Evolutionary conservation across 2,329 filamentous ascomycete genomes (phyloP), one percentile per base, ranked within the genome.

Genomic region (Coniella vitis): DNA sequence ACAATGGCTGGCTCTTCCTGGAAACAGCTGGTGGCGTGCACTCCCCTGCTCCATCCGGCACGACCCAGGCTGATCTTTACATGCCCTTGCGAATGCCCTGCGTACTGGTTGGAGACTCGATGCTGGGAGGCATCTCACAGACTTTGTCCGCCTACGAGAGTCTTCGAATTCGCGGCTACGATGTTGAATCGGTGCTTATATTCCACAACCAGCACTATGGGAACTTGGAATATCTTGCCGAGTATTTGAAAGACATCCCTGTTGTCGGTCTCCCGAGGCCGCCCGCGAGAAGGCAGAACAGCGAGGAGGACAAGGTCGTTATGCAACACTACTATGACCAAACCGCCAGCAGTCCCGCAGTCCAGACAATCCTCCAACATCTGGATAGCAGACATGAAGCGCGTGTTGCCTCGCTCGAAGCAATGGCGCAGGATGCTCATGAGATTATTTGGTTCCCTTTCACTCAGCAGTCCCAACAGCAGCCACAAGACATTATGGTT

Each of bases 1-100:
- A 67, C 4, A 62, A 69, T 38, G 77, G 78, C 13, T 79, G 83
- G 64, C 68, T 86, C 1, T 74, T 94, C 40, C 71, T 94, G 38
- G 88, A 94, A 62, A 93, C 88, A 2, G 88, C 89, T 1, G 88
- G 89, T 1, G 88, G 88, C 1, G 86, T 91, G 0, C 81, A 91
- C 54, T 91, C 87, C 0, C 88, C 88, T 0, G 79, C 79, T 0
- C 88, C 87, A 1, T 87, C 84, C 25, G 86, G 87, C 12, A 84
- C 75, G 1, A 81, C 86, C 0, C 88, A 94, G 60, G 87, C 84
- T 3, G 87, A 94, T 59, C 67, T 91, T 1, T 93, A 90, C 61
- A 72, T 83, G 20, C 82, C 86, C 0, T 66, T 94, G 1, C 76
- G 88, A 14, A 66, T 86, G 1, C 87, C 88, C 0, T 77, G 85